Evolutionary conservation across 495 filamentous ascomycete species (phyloP).

Genomic region (Podospora pseudoanserina): DNA sequence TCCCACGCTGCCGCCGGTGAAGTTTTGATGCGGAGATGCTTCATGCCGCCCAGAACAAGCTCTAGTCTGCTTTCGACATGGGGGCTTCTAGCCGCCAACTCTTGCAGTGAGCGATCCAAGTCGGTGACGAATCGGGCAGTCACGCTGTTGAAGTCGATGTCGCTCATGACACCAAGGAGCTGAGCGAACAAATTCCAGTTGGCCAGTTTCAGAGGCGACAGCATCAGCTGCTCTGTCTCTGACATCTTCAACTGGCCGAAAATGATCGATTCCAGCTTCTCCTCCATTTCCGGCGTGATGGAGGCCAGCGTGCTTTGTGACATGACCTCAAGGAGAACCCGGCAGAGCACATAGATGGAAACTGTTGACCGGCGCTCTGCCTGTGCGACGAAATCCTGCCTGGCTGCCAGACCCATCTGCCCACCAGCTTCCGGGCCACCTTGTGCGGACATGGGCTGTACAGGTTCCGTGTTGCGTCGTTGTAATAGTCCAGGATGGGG

Average conservation of each 20-base stretch:
- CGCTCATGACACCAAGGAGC: conserved; percentile 91
- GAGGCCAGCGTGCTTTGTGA: conserved; percentile 77
- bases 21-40: conserved; percentile 71
- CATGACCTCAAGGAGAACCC: conserved; percentile 91
- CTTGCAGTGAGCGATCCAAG: conserved; percentile 70
- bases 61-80: conserved; percentile 78
- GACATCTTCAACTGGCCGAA: conserved; percentile 85
- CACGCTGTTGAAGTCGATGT: conserved; percentile 80
- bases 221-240: conserved; percentile 75
- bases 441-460: conserved; percentile 30
- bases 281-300: conserved; percentile 83
- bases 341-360: conserved; percentile 91
- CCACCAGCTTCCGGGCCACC: conserved; percentile 19
- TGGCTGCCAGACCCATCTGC: conserved; percentile 47
- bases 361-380: conserved; percentile 84
- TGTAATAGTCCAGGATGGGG: conserved; percentile 33
- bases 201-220: conserved; percentile 76
- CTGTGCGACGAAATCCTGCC: conserved; percentile 66
- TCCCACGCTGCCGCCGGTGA: conserved; percentile 73
- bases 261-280: conserved; percentile 87
- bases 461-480: conserved; percentile 49
- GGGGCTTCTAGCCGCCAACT: conserved; percentile 62
- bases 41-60: conserved; percentile 84
- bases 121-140: conserved; percentile 75
- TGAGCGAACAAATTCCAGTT: conserved; percentile 95